Evolutionary conservation across 805 yeast genomes (phyloP), one percentile per base, ranked within the genome.

Genomic region (Schwanniomyces vanrijiae): DNA sequence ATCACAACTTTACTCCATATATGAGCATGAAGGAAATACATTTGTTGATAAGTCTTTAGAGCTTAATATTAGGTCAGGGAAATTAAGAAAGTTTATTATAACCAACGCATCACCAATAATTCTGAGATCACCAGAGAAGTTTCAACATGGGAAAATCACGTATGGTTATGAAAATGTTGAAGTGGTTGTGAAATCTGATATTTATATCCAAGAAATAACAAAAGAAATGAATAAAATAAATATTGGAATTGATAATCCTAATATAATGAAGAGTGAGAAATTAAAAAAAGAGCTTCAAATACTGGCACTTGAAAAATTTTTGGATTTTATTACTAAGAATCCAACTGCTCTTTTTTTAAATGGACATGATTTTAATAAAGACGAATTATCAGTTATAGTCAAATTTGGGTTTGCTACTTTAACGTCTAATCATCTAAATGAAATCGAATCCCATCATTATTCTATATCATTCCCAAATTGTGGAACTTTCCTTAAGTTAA

Each of bases 1-100:
- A 10, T 70, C 71, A 26, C 85, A 81, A 49, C 52, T 82, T 3
- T 81, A 81, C 53, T 64, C 84, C 1, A 53, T 81, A 9, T 76
- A 71, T 44, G 69, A 69, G 11, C 59, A 66, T 20, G 64, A 69
- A 37, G 80, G 81, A 0, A 60, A 68, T 50, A 78, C 85, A 0
- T 71, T 67, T 56, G 80, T 81, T 2, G 86, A 82, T 53, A 66
- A 67, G 33, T 64, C 64, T 40, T 57, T 80, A 1, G 77, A 74
- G 45, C 48, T 63, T 11, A 52, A 71, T 33, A 63, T 69, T 1
- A 58, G 71, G 34, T 52, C 61, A 16, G 78, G 80, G 0, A 43
- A 50, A 3, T 37, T 81, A 21, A 65, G 71, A 39, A 66, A 66
- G 48, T 72, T 70, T 40, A 63, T 76, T 35, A 73, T 73, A 13